Conservation (phyloP, 768 basidiomycete genomes). For the Boletus eberwhitei region DNA sequence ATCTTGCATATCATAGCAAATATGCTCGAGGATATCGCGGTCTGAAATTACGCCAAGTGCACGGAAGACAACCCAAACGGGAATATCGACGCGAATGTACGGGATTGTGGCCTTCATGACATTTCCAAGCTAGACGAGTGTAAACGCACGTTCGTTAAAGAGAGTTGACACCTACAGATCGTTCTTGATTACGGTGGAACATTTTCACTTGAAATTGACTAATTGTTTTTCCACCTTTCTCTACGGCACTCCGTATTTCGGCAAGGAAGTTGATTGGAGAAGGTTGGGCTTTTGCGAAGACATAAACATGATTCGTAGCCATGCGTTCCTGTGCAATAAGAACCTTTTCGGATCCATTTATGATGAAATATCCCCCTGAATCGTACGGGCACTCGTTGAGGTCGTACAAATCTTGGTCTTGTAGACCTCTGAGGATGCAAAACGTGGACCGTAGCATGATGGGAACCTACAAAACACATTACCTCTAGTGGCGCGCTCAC, state of each 20-base stretch:
- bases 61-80: constrained; percentile 98
- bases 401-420: constrained; percentile 80
- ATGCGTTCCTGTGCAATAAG: constrained; percentile 98
- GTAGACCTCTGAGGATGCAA: constrained; percentile 81
- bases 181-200: constrained; percentile 87
- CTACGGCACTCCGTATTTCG: constrained; percentile 95
- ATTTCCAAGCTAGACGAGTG: constrained; percentile 61
- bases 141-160: background rate
- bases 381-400: constrained; percentile 98
- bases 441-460: constrained; percentile 97
- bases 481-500: constrained; percentile 7
- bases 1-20: constrained; percentile 97
- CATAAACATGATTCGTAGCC: constrained; percentile 99
- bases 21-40: constrained; percentile 95
- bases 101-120: constrained; percentile 97
- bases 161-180: constrained; percentile 55
- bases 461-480: constrained; percentile 62
- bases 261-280: constrained; percentile 95
- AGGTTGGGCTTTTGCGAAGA: constrained; percentile 96
- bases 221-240: constrained; percentile 97
- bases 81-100: constrained; percentile 97
- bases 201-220: constrained; percentile 98
- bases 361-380: constrained; percentile 98
- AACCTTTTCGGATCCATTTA: constrained; percentile 99
- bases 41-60: constrained; percentile 97